Percentiles rank a stretch among this genome's conserved stretches.
Evolutionary conservation across 352 stramenopile species (phyloP).

Genomic region (Saprolegnia diclina): DNA sequence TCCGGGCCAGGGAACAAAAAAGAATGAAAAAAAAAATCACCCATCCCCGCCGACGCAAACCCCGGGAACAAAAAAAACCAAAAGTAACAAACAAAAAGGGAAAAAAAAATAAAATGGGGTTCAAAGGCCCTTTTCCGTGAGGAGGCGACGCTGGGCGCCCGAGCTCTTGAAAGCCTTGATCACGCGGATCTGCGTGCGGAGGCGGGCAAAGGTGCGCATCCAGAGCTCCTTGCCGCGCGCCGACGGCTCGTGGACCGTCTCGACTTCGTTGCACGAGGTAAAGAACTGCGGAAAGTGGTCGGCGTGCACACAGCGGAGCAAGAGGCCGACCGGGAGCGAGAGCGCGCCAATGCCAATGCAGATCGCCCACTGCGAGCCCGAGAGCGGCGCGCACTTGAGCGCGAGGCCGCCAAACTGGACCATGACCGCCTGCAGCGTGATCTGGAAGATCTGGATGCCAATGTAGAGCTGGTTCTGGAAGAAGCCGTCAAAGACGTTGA

Average conservation of each 20-base stretch:
- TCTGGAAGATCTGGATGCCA: constrained; percentile 84
- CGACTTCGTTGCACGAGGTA: background rate
- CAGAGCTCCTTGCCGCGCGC: constrained; percentile 50
- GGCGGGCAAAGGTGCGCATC: constrained; percentile 43
- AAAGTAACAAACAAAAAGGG: background rate
- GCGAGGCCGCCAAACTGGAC: constrained; percentile 87
- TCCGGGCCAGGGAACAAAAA: too few species aligned
- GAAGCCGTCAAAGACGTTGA: constrained; percentile 93
- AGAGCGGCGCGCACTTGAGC: constrained; percentile 52
- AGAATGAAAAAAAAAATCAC: too few species aligned
- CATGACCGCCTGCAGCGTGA: constrained; percentile 90
- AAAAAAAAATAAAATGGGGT: background rate
- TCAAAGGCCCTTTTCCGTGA: too few species aligned
- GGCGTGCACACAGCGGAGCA: constrained; percentile 32
- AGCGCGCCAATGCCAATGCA: constrained; percentile 51
- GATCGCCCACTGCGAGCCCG: constrained; percentile 44
- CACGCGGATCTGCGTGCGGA: constrained; percentile 55
- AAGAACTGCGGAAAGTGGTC: too few species aligned
- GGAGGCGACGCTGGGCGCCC: background rate
- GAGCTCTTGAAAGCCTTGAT: constrained; percentile 48
- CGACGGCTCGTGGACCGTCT: constrained; percentile 28
- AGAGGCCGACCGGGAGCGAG: constrained; percentile 44
- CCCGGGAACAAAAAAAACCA: too few species aligned
- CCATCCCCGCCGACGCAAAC: too few species aligned
- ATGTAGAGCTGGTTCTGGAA: constrained; percentile 90